These are phyloP conservation scores for Alnus rubra DNA, from an alignment of 306 rosid genomes.

Conservation along the genomic window DNA sequence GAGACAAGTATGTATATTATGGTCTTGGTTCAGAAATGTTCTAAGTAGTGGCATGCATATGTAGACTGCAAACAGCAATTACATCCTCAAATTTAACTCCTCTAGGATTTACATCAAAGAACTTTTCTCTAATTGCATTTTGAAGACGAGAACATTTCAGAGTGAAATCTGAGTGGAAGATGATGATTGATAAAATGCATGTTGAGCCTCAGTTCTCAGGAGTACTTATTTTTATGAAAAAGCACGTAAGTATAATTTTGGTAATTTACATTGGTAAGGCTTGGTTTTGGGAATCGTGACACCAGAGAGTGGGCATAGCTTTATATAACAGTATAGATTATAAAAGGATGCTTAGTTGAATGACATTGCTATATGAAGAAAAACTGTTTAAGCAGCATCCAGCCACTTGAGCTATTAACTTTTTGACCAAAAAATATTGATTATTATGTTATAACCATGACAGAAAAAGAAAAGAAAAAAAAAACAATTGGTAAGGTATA, in stretches of 20 bases:
- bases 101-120: background rate
- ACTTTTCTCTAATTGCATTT: background rate
- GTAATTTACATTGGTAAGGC: background rate
- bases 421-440: slow-evolving; percentile 1
- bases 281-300: background rate
- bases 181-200: background rate
- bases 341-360: background rate
- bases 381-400: slow-evolving; percentile 7
- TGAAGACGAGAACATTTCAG: background rate
- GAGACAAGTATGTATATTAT: background rate
- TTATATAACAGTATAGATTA: no score
- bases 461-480: background rate
- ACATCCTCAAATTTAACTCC: background rate
- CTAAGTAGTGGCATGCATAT: background rate
- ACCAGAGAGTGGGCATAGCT: background rate
- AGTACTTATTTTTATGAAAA: background rate
- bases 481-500: background rate
- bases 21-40: background rate
- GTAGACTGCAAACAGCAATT: background rate
- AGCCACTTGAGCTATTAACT: background rate
- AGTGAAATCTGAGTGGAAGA: background rate
- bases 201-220: background rate
- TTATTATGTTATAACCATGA: slow-evolving; percentile 5
- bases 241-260: background rate
- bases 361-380: slow-evolving; percentile 3